phyloP scores from a whole-genome alignment of 495 filamentous ascomycete genomes.

The Annulohypoxylon maeteangense region DNA sequence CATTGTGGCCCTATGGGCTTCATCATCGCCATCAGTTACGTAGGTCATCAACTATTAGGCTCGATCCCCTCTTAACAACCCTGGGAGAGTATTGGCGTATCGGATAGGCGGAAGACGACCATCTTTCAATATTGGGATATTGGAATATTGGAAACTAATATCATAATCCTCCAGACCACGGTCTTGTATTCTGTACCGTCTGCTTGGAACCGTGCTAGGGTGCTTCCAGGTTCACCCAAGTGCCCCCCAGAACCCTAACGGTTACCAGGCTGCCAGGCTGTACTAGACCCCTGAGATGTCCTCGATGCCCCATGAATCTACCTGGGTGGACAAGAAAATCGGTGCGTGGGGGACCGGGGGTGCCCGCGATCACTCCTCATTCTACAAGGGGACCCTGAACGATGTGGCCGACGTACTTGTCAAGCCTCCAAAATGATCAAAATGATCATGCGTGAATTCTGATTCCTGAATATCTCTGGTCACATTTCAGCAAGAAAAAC shows the following conservation, averaged over 20 bases:
- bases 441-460: constrained; percentile 5
- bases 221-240: constrained; percentile 26
- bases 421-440: constrained; percentile 15
- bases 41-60: constrained; percentile 17
- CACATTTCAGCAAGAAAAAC: constrained; percentile 3
- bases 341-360: constrained; percentile 33
- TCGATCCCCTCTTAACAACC: not conserved
- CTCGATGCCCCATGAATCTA: not conserved
- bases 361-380: constrained; percentile 6
- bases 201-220: constrained; percentile 21
- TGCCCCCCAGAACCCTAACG: not conserved
- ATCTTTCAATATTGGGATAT: constrained; percentile 17
- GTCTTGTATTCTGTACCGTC: constrained; percentile 30
- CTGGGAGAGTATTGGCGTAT: constrained; percentile 18
- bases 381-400: not conserved
- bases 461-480: not conserved
- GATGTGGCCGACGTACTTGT: constrained; percentile 9
- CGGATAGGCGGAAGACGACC: constrained; percentile 16
- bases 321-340: not conserved
- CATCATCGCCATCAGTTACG: constrained; percentile 21
- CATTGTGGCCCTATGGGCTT: constrained; percentile 28
- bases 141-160: constrained; percentile 4
- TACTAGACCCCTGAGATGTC: constrained; percentile 20
- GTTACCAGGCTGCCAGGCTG: constrained; percentile 11
- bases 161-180: not conserved